These are phyloP conservation scores for Candida morakotiae DNA, from an alignment of 805 yeast species.

Conservation along the genomic window DNA sequence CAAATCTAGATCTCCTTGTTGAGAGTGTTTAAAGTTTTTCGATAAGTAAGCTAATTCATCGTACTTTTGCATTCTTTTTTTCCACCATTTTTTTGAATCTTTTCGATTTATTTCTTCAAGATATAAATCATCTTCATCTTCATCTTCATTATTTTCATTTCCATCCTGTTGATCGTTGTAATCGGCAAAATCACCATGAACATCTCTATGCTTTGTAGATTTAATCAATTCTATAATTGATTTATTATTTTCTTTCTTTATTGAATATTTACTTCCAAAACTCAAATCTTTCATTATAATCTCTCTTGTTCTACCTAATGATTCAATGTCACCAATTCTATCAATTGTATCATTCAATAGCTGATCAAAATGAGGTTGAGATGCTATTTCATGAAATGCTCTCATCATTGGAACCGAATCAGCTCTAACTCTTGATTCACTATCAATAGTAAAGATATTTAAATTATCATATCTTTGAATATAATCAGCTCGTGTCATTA, in stretches of 20 bases:
- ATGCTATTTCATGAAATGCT: constrained; percentile 75
- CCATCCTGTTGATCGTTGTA: constrained; percentile 16
- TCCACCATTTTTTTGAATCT: constrained; percentile 52
- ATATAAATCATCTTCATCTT: constrained; percentile 45
- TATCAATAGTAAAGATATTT: constrained; percentile 76
- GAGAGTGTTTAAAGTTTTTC: constrained; percentile 4
- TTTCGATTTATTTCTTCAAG: constrained; percentile 54
- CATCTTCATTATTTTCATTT: constrained; percentile 15
- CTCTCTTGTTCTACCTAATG: constrained; percentile 75
- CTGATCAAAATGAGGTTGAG: constrained; percentile 67
- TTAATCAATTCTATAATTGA: constrained; percentile 11
- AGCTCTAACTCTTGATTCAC: constrained; percentile 67
- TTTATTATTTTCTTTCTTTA: constrained; percentile 16
- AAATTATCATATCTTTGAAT: constrained; percentile 71
- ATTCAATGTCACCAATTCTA: constrained; percentile 71
- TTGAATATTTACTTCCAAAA: constrained; percentile 43
- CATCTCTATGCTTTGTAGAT: constrained; percentile 15
- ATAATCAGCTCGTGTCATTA: constrained; percentile 82
- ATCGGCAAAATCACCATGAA: constrained; percentile 17
- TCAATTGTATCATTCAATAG: constrained; percentile 60
- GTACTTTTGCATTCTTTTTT: constrained; percentile 34
- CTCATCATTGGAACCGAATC: constrained; percentile 89
- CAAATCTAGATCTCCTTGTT: constrained; percentile 5
- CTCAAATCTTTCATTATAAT: constrained; percentile 66
- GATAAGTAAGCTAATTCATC: constrained; percentile 19